Conservation (phyloP, 1,284 basidiomycete genomes). For the Fistulina hepatica region DNA sequence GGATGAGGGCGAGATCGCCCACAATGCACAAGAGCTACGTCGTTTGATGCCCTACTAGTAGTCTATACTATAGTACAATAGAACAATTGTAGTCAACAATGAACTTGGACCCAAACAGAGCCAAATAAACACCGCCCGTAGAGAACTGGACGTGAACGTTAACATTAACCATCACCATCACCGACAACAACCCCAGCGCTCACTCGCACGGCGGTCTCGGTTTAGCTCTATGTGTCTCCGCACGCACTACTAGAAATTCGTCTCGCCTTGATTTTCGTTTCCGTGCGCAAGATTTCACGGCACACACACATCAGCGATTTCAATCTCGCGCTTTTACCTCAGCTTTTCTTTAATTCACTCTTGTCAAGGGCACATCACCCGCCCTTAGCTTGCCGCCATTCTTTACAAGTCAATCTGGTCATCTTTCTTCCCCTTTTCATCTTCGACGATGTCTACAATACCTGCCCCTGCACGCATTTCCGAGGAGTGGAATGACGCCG, state of each 20-base stretch:
- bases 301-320: slow-evolving; percentile 6
- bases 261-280: too few species aligned
- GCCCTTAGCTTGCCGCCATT: slow-evolving; percentile 6
- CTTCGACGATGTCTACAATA: slow-evolving; percentile 40
- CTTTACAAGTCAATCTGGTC: slow-evolving; percentile 12
- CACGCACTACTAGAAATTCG: too few species aligned
- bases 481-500: slow-evolving; percentile 76
- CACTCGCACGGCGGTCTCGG: too few species aligned
- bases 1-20: slow-evolving; percentile 47
- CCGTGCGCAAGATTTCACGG: too few species aligned
- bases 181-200: too few species aligned
- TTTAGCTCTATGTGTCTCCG: too few species aligned
- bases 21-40: slow-evolving; percentile 45
- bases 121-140: neutral
- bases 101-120: neutral
- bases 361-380: slow-evolving; percentile 7
- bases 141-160: slow-evolving; percentile 1
- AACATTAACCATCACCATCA: slow-evolving; percentile 2
- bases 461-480: slow-evolving; percentile 45
- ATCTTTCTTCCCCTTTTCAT: slow-evolving; percentile 6
- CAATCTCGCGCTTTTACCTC: slow-evolving; percentile 4
- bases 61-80: too few species aligned
- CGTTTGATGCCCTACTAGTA: slow-evolving; percentile 58
- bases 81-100: too few species aligned
- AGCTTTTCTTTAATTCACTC: neutral